Evolutionary conservation across 495 filamentous ascomycete genomes (phyloP).

Genomic region (Neurospora africana): DNA sequence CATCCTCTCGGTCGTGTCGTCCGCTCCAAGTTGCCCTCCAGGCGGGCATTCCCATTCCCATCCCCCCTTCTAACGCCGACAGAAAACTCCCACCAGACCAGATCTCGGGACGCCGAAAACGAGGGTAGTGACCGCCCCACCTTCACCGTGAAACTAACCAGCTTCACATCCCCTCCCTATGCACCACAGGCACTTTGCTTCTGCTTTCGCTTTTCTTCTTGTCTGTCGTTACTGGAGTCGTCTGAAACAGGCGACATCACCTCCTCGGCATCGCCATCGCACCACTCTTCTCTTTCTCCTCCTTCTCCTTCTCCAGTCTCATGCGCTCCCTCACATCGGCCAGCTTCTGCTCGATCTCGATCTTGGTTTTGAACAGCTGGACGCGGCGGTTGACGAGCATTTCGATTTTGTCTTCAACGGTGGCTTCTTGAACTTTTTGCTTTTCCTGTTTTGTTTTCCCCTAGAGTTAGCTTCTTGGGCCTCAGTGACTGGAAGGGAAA

Average conservation of each 20-base stretch:
- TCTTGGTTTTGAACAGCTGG: constrained; percentile 20
- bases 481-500: no score
- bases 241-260: background rate
- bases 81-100: background rate
- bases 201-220: background rate
- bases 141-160: background rate
- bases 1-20: background rate
- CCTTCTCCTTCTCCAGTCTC: background rate
- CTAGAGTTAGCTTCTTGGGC: no score
- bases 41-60: background rate
- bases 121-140: background rate
- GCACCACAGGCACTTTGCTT: no score
- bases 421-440: constrained; percentile 20
- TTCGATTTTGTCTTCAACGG: constrained; percentile 24
- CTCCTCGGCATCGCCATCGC: background rate
- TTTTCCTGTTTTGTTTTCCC: constrained; percentile 16
- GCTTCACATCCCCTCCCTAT: background rate
- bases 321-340: constrained; percentile 23
- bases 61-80: background rate
- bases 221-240: background rate
- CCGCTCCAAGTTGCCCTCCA: background rate
- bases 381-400: constrained; percentile 25
- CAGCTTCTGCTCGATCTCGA: constrained; percentile 29
- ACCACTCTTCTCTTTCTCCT: background rate
- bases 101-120: background rate